Base-by-base conservation (phyloP, 352 stramenopile species). In the Pythium coloratum region DNA sequence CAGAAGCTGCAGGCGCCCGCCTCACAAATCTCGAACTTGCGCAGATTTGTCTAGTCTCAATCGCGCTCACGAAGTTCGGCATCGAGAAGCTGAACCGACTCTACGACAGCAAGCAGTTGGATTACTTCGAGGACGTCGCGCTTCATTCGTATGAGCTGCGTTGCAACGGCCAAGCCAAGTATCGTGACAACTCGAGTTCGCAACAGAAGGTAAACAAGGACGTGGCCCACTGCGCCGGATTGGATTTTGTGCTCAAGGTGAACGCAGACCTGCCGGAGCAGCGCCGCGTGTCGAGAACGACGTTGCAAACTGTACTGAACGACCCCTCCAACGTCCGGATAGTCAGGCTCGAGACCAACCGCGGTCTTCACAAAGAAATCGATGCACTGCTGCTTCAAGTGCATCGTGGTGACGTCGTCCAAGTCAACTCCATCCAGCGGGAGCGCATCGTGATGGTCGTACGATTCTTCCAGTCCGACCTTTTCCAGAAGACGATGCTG, bases 161-260 rank as follows among this genome's bases (percentile, higher is more conserved):
- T 2, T 55, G 49, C 36, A n/a, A 6, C 16, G 9, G 44, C 1
- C 59, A 66, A 20, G 18, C 16, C 0, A 24, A 55, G n/a, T 66
- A 66, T 28, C 47, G 49, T 20, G 50, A 55, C 2, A 34, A 60
- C 16, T 66, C 60, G 4, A 20, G 13, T 14, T 66, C 60, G 5
- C 59, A 26, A 18, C 60, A 60, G 10, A 66, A 66, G 24, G 10
- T 32, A 4, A 13, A 30, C 24, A 66, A 66, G 38, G 32, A 66
- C n/a, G 51, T 60, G 24, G 60, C 60, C 0, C 60, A 66, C 51
- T 66, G 55, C 13, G 47, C 46, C 1, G 60, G 60, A 2, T 50
- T 66, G 49, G 60, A 60, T 28, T 36, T 66, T 18, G 51, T 60
- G 24, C 28, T 60, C 36, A 44, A 66, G 26, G 36, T 60, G 4